Percentiles rank a stretch among this genome's conserved stretches.
phyloP scores from a whole-genome alignment of 352 stramenopile species.

The Detonula confervacea region DNA sequence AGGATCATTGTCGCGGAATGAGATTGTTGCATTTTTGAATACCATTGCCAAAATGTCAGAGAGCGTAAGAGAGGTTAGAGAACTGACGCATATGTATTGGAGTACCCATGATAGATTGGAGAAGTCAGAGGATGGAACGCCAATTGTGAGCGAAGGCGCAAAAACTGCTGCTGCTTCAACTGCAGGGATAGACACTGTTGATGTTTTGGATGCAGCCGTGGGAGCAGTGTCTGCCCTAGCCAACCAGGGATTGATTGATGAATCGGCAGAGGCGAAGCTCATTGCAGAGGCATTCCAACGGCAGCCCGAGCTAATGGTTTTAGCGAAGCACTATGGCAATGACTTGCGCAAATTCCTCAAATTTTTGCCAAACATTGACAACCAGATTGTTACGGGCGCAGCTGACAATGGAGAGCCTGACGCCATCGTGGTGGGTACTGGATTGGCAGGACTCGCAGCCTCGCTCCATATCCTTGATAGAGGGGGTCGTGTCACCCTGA shows the following conservation, averaged over 20 bases:
- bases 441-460: conserved; percentile 74
- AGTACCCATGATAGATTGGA: conserved; percentile 46
- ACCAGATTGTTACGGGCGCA: conserved; percentile 8
- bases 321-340: conserved; percentile 77
- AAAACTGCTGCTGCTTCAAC: not conserved
- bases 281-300: conserved; percentile 69
- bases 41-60: conserved; percentile 86
- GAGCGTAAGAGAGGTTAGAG: conserved; percentile 70
- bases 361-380: conserved; percentile 61
- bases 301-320: conserved; percentile 69
- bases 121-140: conserved; percentile 23
- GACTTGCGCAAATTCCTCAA: conserved; percentile 67
- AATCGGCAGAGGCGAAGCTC: conserved; percentile 67
- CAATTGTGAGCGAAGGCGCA: not conserved
- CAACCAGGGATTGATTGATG: conserved; percentile 61
- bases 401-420: conserved; percentile 58
- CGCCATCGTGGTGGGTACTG: conserved; percentile 80
- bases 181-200: conserved; percentile 31
- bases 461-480: conserved; percentile 80
- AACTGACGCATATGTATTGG: conserved; percentile 81
- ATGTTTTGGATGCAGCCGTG: conserved; percentile 70
- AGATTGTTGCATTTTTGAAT: conserved; percentile 98
- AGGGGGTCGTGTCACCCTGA: conserved; percentile 68
- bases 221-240: conserved; percentile 66
- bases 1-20: conserved; percentile 91